A percentile compares a stretch with the other conserved stretches of the same genome.
Conservation (phyloP, 305 asterid species). For the Fraxinus sp. region DNA sequence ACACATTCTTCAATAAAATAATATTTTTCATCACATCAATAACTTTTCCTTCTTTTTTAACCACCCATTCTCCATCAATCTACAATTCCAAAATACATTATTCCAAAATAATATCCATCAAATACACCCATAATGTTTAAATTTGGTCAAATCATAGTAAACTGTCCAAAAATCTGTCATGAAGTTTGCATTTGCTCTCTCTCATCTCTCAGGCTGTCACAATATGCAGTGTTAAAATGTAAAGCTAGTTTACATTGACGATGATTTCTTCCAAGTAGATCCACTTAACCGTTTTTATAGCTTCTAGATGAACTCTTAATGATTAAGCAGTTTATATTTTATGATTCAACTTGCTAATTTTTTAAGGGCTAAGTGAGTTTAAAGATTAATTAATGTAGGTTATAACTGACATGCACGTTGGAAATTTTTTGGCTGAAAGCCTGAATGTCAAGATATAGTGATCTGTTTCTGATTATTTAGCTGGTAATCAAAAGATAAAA, state of each 20-base stretch:
- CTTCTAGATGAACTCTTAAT: not conserved
- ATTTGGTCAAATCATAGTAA: no score
- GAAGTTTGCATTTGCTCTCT: not conserved
- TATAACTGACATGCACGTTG: not conserved
- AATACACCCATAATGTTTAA: no score
- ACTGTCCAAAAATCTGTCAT: no score
- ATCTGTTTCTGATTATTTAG: not conserved
- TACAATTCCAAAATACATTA: no score
- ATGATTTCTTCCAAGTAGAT: not conserved
- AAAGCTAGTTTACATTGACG: not conserved
- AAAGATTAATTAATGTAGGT: not conserved
- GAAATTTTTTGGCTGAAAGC: not conserved
- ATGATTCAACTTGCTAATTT: not conserved
- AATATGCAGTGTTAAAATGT: not conserved
- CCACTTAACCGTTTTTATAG: not conserved
- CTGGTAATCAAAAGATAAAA: not conserved
- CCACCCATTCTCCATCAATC: no score
- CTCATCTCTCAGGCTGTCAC: not conserved
- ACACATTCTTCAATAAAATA: no score
- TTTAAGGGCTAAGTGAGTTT: conserved; percentile 1
- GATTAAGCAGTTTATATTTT: not conserved
- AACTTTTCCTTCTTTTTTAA: no score
- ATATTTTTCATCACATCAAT: no score
- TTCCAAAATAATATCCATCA: no score
- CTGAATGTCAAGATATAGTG: not conserved